Base-by-base conservation (phyloP, 495 filamentous ascomycete species). In the Parachaetomium inaequale region DNA sequence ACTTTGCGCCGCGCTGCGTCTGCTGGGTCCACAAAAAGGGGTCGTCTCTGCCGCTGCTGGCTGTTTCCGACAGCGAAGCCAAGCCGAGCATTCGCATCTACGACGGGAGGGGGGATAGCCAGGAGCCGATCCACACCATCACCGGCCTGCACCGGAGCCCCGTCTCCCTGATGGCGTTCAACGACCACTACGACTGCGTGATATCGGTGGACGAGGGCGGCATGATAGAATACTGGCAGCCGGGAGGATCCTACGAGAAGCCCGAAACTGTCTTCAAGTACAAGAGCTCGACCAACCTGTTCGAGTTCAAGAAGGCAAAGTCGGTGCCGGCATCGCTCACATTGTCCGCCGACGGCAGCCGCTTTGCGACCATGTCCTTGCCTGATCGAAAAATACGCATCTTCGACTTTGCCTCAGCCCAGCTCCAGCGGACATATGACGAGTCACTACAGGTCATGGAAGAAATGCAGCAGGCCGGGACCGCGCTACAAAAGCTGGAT, bases 171-270 rank as follows among this genome's bases (percentile, higher is more conserved):
- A 90, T 99, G 79, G 87, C 89, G 3, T 97, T 89, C 77, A 99
- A 97, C 74, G 85, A 92, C 73, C 79, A 81, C 15, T 96, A 86
- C 68, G 88, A 98, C 70, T 97, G 94, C 66, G 92, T 93, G 0
- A 73, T 97, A 7, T 97, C 93, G 7, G 87, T 85, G 1, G 95
- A 98, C 66, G 88, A 96, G 64, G 83, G 85, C 36, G 93, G 94
- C 12, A 97, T 98, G 95, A 69, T 99, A 17, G 94, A 99, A 72
- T 99, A 99, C 72, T 99, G 94, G 94, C 79, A 82, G 53, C 91
- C 94, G 2, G 84, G 84, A 60, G 84, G 83, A 10, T 84, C 78
- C 17, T 97, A 92, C 65, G 92, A 94, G 69, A 97, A 97, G 68
- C 94, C 94, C 0, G 87, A 92, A 64, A 90, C 86, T 58, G 92